Evolutionary conservation across 352 stramenopile species (phyloP).

Genomic region (Pythium phragmitis): DNA sequence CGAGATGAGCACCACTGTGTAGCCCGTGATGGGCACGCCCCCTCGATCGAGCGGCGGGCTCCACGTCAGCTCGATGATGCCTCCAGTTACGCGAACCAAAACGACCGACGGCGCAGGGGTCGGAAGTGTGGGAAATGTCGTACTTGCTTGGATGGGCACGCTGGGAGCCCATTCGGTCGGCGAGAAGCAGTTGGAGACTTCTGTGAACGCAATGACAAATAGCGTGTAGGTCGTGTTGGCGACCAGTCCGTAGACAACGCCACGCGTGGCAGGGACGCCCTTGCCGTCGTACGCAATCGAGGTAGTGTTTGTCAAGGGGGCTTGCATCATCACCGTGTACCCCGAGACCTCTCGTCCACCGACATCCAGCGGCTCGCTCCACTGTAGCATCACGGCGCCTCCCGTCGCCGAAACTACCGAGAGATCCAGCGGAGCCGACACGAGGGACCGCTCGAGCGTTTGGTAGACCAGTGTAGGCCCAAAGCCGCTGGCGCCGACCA

Average conservation of each 20-base stretch:
- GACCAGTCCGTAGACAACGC: conserved; percentile 27
- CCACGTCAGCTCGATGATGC: conserved; percentile 31
- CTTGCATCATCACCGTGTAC: conserved; percentile 40
- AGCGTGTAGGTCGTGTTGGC: conserved; percentile 28
- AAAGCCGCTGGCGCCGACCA: conserved; percentile 42
- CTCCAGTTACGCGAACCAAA: conserved; percentile 23
- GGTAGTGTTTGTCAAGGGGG: conserved; percentile 1
- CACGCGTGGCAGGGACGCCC: not conserved
- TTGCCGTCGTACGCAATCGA: conserved; percentile 54
- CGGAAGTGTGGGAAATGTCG: conserved; percentile 21
- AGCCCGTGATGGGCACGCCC: conserved; percentile 26
- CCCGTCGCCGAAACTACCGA: conserved; percentile 32
- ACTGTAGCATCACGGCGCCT: conserved; percentile 39
- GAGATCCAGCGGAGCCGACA: conserved; percentile 41
- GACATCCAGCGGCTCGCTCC: conserved; percentile 56
- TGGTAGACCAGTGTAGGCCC: conserved; percentile 23
- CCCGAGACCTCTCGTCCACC: conserved; percentile 45
- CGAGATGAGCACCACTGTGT: conserved; percentile 17
- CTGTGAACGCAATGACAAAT: conserved; percentile 22
- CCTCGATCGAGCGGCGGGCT: conserved; percentile 21
- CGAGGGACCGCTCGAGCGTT: conserved; percentile 43
- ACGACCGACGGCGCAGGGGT: conserved; percentile 15
- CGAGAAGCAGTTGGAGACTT: conserved; percentile 28
- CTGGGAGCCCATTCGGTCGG: conserved; percentile 15
- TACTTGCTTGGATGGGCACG: conserved; percentile 11